These are phyloP conservation scores for Carex sylvatica DNA, from an alignment of 202 grass and related monocot genomes.

Conservation along the genomic window DNA sequence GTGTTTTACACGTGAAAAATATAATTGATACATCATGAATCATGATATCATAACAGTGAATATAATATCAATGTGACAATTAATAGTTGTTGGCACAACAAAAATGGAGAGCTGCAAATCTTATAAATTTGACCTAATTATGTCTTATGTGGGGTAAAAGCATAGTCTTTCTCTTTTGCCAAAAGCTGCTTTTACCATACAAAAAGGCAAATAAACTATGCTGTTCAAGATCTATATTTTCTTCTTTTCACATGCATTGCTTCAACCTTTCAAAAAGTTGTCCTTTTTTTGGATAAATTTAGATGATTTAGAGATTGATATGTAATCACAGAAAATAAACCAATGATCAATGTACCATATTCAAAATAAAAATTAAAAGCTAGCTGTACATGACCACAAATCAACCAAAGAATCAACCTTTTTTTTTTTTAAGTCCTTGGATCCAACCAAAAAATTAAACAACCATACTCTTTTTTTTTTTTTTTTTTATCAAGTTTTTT, in stretches of 20 bases:
- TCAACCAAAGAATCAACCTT: slow-evolving; percentile 14
- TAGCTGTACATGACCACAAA: slow-evolving; percentile 1
- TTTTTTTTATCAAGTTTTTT: background rate
- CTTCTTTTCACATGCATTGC: slow-evolving; percentile 27
- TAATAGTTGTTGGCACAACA: background rate
- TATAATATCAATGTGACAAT: background rate
- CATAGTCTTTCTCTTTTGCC: background rate
- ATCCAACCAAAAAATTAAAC: slow-evolving; percentile 12
- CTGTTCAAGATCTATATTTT: slow-evolving; percentile 23
- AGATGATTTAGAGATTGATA: background rate
- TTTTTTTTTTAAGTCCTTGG: background rate
- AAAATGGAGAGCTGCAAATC: slow-evolving; percentile 5
- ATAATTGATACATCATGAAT: background rate
- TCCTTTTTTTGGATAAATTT: background rate
- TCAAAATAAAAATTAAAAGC: background rate
- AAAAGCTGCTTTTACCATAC: slow-evolving; percentile 27
- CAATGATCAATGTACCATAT: slow-evolving; percentile 7
- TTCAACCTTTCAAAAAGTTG: background rate
- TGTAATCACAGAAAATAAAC: background rate
- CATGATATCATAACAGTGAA: background rate
- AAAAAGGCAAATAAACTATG: background rate
- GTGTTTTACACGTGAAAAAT: background rate
- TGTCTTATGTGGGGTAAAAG: slow-evolving; percentile 4
- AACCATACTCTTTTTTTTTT: background rate
- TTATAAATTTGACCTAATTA: slow-evolving; percentile 12